A percentile compares a stretch with the other conserved stretches of the same genome.
Evolutionary conservation across 2,329 filamentous ascomycete genomes (phyloP).

Genomic region (Phialocephala subalpina): DNA sequence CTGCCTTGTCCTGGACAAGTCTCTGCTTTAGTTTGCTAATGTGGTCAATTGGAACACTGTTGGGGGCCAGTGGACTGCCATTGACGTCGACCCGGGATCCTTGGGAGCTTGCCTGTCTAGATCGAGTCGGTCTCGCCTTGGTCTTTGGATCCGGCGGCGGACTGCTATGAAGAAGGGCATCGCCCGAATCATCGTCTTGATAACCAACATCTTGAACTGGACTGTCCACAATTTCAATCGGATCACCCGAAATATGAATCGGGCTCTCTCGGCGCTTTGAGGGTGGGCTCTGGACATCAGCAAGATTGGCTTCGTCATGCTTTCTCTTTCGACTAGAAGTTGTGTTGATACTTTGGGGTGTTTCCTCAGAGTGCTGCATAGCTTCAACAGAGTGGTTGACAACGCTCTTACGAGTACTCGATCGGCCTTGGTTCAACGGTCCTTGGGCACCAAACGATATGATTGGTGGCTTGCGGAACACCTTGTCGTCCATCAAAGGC

Average conservation of each 20-base stretch:
- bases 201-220: not conserved
- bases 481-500: not conserved
- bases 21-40: conserved; percentile 26
- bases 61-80: conserved; percentile 38
- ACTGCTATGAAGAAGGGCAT: not conserved
- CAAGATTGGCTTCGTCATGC: not conserved
- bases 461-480: not conserved
- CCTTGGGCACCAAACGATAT: conserved; percentile 1
- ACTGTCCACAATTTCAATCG: not conserved
- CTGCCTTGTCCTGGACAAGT: conserved; percentile 11
- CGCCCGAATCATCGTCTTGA: not conserved
- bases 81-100: conserved; percentile 36
- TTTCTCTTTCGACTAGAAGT: conserved; percentile 8
- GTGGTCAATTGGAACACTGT: conserved; percentile 26
- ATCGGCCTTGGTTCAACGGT: conserved; percentile 3
- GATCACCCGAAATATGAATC: too few relatives aligned
- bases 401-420: not conserved
- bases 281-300: not conserved
- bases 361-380: not conserved
- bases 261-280: not conserved
- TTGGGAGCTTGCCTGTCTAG: conserved; percentile 32
- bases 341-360: not conserved
- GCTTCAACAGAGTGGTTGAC: not conserved
- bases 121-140: conserved; percentile 2
- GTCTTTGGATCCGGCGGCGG: not conserved